Percentiles rank a stretch among this genome's conserved stretches.
phyloP scores from a whole-genome alignment of 768 basidiomycete species.

The Panaeolus cyanescens region DNA sequence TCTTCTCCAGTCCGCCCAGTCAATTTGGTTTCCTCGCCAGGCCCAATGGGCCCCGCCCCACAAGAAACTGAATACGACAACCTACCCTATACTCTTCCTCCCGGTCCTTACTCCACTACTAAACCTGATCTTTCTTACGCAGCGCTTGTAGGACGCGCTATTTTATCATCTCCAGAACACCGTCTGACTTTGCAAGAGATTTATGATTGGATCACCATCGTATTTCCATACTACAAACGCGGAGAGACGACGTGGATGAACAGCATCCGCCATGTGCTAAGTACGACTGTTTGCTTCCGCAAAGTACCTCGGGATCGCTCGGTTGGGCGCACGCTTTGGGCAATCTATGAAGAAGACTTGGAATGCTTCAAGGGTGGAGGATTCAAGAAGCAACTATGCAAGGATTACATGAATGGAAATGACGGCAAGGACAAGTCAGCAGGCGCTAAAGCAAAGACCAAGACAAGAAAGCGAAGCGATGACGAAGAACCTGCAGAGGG shows the following conservation, averaged over 20 bases:
- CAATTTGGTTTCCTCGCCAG: slow-evolving; percentile 84
- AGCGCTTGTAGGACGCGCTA: slow-evolving; percentile 93
- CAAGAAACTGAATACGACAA: slow-evolving; percentile 65
- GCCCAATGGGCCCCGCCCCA: slow-evolving; percentile 69
- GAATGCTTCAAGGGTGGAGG: slow-evolving; percentile 83
- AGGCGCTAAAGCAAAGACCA: slow-evolving; percentile 31
- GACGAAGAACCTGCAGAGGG: slow-evolving; percentile 38
- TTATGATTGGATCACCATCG: slow-evolving; percentile 93
- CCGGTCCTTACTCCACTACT: slow-evolving; percentile 76
- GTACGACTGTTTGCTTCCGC: slow-evolving; percentile 88
- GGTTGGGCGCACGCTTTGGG: slow-evolving; percentile 86
- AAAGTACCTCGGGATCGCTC: slow-evolving; percentile 79
- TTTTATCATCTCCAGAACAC: slow-evolving; percentile 81
- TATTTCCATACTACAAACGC: slow-evolving; percentile 91
- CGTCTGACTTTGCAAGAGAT: slow-evolving; percentile 93
- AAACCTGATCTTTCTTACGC: slow-evolving; percentile 93
- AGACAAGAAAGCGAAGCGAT: slow-evolving; percentile 35
- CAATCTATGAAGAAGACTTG: slow-evolving; percentile 80
- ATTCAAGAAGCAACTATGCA: slow-evolving; percentile 68
- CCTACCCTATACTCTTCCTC: slow-evolving; percentile 77
- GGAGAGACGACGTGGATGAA: slow-evolving; percentile 98
- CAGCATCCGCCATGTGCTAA: slow-evolving; percentile 95
- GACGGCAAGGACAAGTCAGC: slow-evolving; percentile 34
- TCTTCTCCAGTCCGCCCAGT: slow-evolving; percentile 65
- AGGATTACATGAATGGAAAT: slow-evolving; percentile 42